These are phyloP conservation scores for Ascomycota sp. DNA, from an alignment of 2,329 filamentous ascomycete species.

Conservation along the genomic window DNA sequence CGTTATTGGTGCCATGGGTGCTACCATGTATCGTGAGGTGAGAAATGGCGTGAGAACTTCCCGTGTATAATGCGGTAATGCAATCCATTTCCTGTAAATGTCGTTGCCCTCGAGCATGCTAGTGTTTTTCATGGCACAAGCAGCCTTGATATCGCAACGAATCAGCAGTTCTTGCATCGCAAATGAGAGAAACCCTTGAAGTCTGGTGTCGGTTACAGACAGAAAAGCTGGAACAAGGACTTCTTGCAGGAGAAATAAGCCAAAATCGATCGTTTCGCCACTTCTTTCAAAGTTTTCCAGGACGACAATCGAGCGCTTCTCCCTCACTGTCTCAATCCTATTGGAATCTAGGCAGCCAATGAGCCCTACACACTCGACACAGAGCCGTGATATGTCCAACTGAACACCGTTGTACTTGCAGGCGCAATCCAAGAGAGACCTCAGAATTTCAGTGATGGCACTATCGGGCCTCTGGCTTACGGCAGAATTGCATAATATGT, in stretches of 20 bases:
- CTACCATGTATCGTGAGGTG: conserved; percentile 61
- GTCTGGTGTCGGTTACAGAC: conserved; percentile 67
- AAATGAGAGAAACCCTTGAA: conserved; percentile 83
- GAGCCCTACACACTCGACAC: conserved; percentile 66
- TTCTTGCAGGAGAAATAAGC: conserved; percentile 66
- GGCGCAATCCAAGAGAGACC: conserved; percentile 68
- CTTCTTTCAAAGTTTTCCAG: conserved; percentile 65
- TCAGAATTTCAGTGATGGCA: conserved; percentile 48
- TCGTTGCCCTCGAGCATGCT: conserved; percentile 27
- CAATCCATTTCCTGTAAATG: conserved; percentile 54
- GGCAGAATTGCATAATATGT: conserved; percentile 57
- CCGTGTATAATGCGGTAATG: conserved; percentile 55
- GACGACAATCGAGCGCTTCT: conserved; percentile 68
- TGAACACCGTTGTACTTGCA: conserved; percentile 57
- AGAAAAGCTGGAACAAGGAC: conserved; percentile 82
- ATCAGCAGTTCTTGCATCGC: conserved; percentile 83
- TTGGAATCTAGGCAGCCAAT: conserved; percentile 88
- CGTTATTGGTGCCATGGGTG: conserved; percentile 32
- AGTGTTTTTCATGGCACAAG: conserved; percentile 21
- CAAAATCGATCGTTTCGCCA: conserved; percentile 68
- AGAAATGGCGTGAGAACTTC: conserved; percentile 79
- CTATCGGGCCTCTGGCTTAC: conserved; percentile 68
- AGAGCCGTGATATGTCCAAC: conserved; percentile 47
- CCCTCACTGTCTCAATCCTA: conserved; percentile 58
- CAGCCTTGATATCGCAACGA: conserved; percentile 50